These are phyloP conservation scores for Edaphochlamys debaryana DNA, from an alignment of 139 green algal genomes.

Conservation along the genomic window DNA sequence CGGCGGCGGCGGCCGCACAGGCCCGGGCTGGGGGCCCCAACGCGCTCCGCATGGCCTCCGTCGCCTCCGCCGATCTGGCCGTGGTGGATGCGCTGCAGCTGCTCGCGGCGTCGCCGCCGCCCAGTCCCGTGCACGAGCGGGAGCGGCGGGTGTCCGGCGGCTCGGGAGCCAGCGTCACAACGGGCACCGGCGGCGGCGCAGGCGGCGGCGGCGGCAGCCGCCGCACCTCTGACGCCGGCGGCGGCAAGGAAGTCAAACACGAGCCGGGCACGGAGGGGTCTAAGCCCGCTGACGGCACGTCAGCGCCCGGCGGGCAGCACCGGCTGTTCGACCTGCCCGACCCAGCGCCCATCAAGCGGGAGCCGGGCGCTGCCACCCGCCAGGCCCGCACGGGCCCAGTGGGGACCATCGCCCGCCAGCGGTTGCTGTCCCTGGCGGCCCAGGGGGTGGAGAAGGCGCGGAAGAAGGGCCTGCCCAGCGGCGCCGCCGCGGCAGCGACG, in stretches of 20 bases:
- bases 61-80: conserved; percentile 22
- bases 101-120: conserved; percentile 18
- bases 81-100: conserved; percentile 36
- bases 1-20: no score
- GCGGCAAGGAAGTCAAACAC: not conserved
- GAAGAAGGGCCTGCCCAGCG: no score
- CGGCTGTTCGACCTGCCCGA: conserved; percentile 22
- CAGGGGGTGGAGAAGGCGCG: not conserved
- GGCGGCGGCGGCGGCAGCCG: not conserved
- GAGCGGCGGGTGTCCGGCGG: conserved; percentile 6
- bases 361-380: not conserved
- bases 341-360: not conserved
- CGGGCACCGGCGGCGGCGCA: not conserved
- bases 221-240: not conserved
- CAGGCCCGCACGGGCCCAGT: not conserved
- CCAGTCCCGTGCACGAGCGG: not conserved
- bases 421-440: conserved; percentile 28
- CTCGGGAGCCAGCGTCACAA: conserved; percentile 16
- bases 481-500: not conserved
- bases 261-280: not conserved
- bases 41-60: not conserved
- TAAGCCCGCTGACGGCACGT: no score
- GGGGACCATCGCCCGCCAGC: not conserved
- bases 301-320: not conserved
- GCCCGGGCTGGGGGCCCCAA: no score